These are phyloP conservation scores for Avena eriantha DNA, from an alignment of 176 grass and related monocot genomes.

Conservation along the genomic window DNA sequence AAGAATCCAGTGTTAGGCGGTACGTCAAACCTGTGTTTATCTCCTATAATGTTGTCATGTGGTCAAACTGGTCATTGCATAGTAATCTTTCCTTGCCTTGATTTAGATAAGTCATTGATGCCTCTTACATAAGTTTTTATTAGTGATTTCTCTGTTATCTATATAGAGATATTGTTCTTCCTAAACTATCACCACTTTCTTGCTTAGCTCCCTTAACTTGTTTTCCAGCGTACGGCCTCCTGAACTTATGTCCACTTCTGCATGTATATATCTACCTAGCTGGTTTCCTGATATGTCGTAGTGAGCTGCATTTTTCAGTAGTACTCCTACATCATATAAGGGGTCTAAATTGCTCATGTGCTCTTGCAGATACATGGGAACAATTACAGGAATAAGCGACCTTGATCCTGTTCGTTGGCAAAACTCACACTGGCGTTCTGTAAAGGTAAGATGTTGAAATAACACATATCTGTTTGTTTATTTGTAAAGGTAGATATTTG, in stretches of 20 bases:
- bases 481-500: background rate
- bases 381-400: slow-evolving; percentile 97
- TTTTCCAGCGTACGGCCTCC: background rate
- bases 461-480: background rate
- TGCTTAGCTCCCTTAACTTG: background rate
- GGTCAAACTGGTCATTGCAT: background rate
- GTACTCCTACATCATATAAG: background rate
- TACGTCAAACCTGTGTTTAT: slow-evolving; percentile 50
- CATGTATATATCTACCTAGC: slow-evolving; percentile 16
- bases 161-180: background rate
- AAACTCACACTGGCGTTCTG: slow-evolving; percentile 96
- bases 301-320: background rate
- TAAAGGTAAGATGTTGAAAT: slow-evolving; percentile 74
- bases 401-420: slow-evolving; percentile 88
- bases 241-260: background rate
- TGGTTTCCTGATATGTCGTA: background rate
- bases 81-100: background rate
- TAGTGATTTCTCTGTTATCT: slow-evolving; percentile 27
- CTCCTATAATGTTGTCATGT: slow-evolving; percentile 13
- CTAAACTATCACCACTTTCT: background rate
- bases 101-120: slow-evolving; percentile 19
- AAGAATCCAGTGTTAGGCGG: slow-evolving; percentile 95
- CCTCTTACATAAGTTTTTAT: background rate
- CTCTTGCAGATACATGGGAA: slow-evolving; percentile 91
- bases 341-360: slow-evolving; percentile 32